Conservation (phyloP, 2,329 filamentous ascomycete species). For the Ceratocystis huliohia region DNA sequence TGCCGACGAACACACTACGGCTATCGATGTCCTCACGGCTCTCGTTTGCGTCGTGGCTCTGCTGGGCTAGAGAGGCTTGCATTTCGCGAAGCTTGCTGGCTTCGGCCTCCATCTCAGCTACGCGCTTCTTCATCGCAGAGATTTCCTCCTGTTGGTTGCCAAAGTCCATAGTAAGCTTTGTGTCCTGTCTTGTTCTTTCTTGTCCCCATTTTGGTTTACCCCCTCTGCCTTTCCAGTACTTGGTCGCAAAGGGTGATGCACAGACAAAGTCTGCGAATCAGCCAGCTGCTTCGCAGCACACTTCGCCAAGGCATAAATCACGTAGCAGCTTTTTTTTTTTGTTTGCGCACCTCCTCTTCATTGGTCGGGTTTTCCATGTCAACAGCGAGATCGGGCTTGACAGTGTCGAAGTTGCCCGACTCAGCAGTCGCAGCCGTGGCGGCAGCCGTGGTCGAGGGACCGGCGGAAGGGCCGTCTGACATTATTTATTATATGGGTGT, state of each 20-base stretch:
- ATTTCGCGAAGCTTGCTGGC: conserved; percentile 76
- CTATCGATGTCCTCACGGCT: conserved; percentile 93
- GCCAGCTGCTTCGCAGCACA: not conserved
- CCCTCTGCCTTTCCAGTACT: not conserved
- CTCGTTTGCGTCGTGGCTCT: conserved; percentile 70
- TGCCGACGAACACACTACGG: conserved; percentile 94
- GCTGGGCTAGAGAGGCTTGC: conserved; percentile 75
- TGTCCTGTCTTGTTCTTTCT: conserved; percentile 2
- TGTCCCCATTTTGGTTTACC: conserved; percentile 1
- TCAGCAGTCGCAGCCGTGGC: not conserved
- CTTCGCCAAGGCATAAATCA: not conserved
- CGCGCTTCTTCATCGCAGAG: conserved; percentile 71
- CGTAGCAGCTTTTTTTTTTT: conserved; percentile 4
- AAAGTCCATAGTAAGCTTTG: conserved; percentile 12
- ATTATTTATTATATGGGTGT: not conserved
- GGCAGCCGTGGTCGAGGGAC: not conserved
- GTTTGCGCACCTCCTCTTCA: conserved; percentile 19
- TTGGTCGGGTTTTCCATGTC: conserved; percentile 1
- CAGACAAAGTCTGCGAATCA: not conserved
- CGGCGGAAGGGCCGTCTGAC: not conserved
- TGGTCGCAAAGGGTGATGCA: not conserved
- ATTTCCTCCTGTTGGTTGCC: conserved; percentile 54
- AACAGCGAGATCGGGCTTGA: conserved; percentile 3
- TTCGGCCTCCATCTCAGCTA: conserved; percentile 84
- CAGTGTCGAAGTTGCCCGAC: not conserved